These are phyloP conservation scores for Pythium graminicola DNA, from an alignment of 352 stramenopile species.

Conservation along the genomic window DNA sequence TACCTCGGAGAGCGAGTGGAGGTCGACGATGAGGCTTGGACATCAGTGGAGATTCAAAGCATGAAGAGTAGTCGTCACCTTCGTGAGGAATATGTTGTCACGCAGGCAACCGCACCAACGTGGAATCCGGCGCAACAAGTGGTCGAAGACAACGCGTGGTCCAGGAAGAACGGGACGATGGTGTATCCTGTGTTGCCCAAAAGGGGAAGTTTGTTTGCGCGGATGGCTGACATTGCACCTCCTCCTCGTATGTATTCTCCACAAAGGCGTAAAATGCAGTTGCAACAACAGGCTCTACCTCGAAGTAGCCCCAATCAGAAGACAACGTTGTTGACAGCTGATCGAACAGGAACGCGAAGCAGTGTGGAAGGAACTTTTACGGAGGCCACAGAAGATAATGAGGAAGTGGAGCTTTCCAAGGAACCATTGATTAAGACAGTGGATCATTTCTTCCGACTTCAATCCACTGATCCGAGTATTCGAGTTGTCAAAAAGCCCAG, in stretches of 20 bases:
- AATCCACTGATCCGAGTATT: constrained; percentile 11
- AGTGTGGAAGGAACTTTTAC: constrained; percentile 17
- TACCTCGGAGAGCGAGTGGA: constrained; percentile 62
- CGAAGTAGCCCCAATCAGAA: background rate
- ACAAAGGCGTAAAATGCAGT: constrained; percentile 5
- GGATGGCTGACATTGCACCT: constrained; percentile 14
- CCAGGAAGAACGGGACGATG: constrained; percentile 6
- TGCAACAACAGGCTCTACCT: background rate
- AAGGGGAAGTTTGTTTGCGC: constrained; percentile 1
- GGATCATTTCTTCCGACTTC: constrained; percentile 53
- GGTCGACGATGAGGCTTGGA: constrained; percentile 62
- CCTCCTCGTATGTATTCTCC: constrained; percentile 17
- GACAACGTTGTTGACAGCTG: background rate
- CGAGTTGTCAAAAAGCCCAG: background rate
- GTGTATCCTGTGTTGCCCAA: constrained; percentile 15
- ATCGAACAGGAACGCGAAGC: constrained; percentile 5
- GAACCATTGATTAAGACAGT: constrained; percentile 30
- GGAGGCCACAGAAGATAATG: constrained; percentile 12
- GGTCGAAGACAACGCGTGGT: background rate
- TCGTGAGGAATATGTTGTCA: background rate
- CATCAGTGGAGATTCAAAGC: constrained; percentile 45
- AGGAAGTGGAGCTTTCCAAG: background rate
- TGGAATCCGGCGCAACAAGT: background rate
- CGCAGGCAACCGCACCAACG: background rate
- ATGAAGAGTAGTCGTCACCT: constrained; percentile 65